Evolutionary conservation across 2,329 filamentous ascomycete genomes (phyloP), one percentile per base, ranked within the genome.

Genomic region (Stagonosporopsis tanaceti): DNA sequence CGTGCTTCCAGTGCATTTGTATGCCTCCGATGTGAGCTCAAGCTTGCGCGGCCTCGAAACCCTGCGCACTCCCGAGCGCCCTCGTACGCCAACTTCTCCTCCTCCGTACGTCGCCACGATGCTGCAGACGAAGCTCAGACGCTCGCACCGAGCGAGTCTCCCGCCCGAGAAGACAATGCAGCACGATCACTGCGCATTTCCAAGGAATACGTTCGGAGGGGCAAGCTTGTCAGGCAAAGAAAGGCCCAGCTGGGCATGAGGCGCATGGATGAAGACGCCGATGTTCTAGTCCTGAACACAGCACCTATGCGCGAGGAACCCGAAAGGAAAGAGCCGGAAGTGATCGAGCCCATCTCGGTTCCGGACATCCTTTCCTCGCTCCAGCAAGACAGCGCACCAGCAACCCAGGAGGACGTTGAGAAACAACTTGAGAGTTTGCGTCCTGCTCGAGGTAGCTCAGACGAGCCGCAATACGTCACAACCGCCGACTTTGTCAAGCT

Each of bases 1-100:
- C 69, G 71, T 60, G 65, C 71, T 53, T 68, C 73, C 54, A 66
- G 67, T 65, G 74, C 74, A 63, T 76, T 74, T 50, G 65, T 77
- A 63, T 78, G 75, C 71, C 60, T 77, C 39, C 72, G 72, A 63
- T 78, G 76, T 70, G 72, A 76, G 64, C 66, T 76, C 38, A 65
- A 63, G 50, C 64, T 66, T 50, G 66, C 62, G 50, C 70, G 66
- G 17, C 63, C 65, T 14, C 59, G 60, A 45, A 45, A 67, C 6
- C 60, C 62, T 38, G 48, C 57, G 22, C 51, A 62, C 30, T 30
- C 63, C 24, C 63, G 60, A 15, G 60, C 53, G 51, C 11, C 59
- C 24, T 59, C 67, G 24, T 64, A 57, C 46, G 60, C 70, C 46
- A 56, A 47, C 53, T 74, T 76, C 64, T 75, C 72, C 25, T 53